Percentiles rank a stretch among this genome's conserved stretches.
phyloP scores from a whole-genome alignment of 768 basidiomycete genomes.

The Kondoa subrosea region DNA sequence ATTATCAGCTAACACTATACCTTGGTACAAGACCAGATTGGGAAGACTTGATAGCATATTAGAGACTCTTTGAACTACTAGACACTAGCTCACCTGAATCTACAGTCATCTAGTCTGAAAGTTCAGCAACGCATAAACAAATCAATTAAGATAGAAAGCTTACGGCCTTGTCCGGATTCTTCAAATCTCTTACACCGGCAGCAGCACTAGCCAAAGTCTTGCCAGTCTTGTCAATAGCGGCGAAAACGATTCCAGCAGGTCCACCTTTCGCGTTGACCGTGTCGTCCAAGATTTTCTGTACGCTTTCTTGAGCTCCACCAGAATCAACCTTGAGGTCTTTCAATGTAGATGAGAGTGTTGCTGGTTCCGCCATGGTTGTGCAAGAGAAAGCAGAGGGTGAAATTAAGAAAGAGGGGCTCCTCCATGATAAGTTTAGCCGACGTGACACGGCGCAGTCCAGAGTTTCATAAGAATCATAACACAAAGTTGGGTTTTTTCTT shows the following conservation, averaged over 20 bases:
- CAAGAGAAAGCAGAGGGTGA: too few relatives aligned
- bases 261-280: conserved; percentile 9
- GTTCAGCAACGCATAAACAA: background rate
- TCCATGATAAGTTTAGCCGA: too few relatives aligned
- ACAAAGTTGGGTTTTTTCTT: too few relatives aligned
- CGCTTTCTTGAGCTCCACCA: conserved; percentile 12
- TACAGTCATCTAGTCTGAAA: background rate
- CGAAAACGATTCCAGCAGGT: conserved; percentile 15
- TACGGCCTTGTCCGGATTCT: conserved; percentile 13
- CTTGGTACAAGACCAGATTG: conserved; percentile 18
- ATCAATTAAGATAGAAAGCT: background rate
- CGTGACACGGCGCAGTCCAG: too few relatives aligned
- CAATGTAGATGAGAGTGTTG: too few relatives aligned
- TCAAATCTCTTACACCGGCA: conserved; percentile 13
- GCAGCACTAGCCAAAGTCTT: conserved; percentile 14
- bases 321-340: too few relatives aligned
- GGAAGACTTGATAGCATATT: too few relatives aligned
- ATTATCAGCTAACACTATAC: conserved; percentile 6
- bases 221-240: conserved; percentile 14
- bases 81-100: conserved; percentile 8
- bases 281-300: conserved; percentile 13
- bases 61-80: too few relatives aligned
- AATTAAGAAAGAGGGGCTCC: too few relatives aligned
- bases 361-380: too few relatives aligned
- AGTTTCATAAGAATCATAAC: too few relatives aligned